Evolutionary conservation across 2,329 filamentous ascomycete species (phyloP).

Genomic region (Cladosporium phlei): DNA sequence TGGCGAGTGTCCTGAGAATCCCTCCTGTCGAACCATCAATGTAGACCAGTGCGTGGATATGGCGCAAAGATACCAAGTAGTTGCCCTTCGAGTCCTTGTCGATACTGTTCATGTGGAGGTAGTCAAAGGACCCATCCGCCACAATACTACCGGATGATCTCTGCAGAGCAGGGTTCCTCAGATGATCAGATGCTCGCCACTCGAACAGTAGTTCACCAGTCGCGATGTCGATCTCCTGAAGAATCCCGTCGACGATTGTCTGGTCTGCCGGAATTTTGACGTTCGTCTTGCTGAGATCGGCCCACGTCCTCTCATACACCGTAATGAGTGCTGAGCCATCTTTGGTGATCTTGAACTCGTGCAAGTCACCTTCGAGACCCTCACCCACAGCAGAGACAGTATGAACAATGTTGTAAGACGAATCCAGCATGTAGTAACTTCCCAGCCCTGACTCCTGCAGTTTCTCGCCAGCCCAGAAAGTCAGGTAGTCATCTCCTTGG

Average conservation of each 20-base stretch:
- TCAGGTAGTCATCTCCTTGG: conserved; percentile 28
- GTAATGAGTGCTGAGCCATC: conserved; percentile 39
- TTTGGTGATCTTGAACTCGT: conserved; percentile 40
- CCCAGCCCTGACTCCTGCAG: conserved; percentile 25
- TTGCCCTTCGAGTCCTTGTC: conserved; percentile 48
- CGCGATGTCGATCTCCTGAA: conserved; percentile 26
- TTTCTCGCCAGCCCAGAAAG: conserved; percentile 34
- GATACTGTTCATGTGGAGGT: conserved; percentile 52
- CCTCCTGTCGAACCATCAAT: conserved; percentile 43
- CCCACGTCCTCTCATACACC: conserved; percentile 24
- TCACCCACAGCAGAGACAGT: conserved; percentile 34
- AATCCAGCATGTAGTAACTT: conserved; percentile 26
- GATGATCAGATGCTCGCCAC: conserved; percentile 40
- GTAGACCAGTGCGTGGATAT: conserved; percentile 43
- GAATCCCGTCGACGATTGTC: conserved; percentile 28
- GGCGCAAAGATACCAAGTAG: conserved; percentile 50
- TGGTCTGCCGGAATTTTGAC: conserved; percentile 24
- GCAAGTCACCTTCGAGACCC: conserved; percentile 36
- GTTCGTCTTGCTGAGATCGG: conserved; percentile 20
- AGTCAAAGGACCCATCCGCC: conserved; percentile 36
- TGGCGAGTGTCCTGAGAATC: conserved; percentile 47
- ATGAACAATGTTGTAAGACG: conserved; percentile 31
- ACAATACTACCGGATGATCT: not conserved
- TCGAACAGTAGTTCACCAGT: conserved; percentile 13
- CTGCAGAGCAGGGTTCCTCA: conserved; percentile 24